A percentile compares a stretch with the other conserved stretches of the same genome.
Evolutionary conservation across 768 basidiomycete species (phyloP).

Genomic region (Multifurca ochricompacta): DNA sequence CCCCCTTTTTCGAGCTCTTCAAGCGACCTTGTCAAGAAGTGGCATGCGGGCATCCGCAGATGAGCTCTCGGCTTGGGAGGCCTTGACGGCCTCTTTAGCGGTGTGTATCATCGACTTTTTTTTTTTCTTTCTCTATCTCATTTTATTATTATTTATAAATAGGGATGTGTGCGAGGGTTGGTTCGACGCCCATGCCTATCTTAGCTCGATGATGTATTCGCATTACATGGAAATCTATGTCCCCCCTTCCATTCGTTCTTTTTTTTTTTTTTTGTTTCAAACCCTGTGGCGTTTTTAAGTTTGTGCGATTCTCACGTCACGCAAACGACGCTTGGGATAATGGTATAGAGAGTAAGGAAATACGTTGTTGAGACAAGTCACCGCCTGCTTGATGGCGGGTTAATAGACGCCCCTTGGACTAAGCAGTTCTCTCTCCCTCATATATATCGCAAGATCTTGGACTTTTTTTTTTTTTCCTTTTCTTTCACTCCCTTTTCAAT

Average conservation of each 20-base stretch:
- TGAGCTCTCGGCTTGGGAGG: constrained; percentile 22
- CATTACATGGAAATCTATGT: constrained; percentile 18
- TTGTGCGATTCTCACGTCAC: constrained; percentile 9
- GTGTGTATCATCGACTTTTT: too few species aligned
- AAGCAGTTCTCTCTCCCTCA: too few species aligned
- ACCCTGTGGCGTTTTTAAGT: constrained; percentile 9
- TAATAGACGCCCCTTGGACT: too few species aligned
- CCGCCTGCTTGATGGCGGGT: too few species aligned
- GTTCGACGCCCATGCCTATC: constrained; percentile 9
- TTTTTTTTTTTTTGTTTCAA: neutral
- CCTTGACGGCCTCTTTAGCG: constrained; percentile 14
- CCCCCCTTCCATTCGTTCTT: too few species aligned
- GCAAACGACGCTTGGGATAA: too few species aligned
- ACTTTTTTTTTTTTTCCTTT: too few species aligned
- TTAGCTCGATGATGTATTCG: constrained; percentile 13
- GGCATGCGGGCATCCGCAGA: constrained; percentile 23
- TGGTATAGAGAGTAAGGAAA: neutral
- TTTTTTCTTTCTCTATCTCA: neutral
- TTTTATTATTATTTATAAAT: neutral
- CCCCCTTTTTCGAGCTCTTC: constrained; percentile 21
- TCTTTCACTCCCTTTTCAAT: too few species aligned
- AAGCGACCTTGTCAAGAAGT: constrained; percentile 22
- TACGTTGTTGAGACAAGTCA: neutral
- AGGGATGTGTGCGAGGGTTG: constrained; percentile 17
- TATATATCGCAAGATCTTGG: too few species aligned